Conservation (phyloP, 306 rosid genomes). For the Cicer yamashitae region DNA sequence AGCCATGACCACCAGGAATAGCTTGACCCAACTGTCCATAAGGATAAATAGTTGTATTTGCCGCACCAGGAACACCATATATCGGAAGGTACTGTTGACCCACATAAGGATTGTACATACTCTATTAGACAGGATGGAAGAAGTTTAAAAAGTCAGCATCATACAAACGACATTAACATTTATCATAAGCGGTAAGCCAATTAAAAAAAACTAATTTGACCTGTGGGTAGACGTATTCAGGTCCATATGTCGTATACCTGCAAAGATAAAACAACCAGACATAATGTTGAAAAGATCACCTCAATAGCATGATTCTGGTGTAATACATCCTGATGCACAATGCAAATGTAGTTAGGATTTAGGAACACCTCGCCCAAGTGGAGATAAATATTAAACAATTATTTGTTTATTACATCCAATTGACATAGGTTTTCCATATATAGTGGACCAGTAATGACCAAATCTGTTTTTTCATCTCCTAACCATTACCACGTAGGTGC, state of each 20-base stretch:
- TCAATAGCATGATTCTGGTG: constrained; percentile 49
- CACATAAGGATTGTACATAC: constrained; percentile 68
- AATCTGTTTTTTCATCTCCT: constrained; percentile 29
- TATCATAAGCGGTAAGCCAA: constrained; percentile 42
- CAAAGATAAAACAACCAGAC: constrained; percentile 55
- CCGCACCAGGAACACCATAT: constrained; percentile 84
- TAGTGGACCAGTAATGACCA: constrained; percentile 34
- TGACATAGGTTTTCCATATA: constrained; percentile 37
- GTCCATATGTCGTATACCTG: constrained; percentile 91
- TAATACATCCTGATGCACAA: constrained; percentile 51
- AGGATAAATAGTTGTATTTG: constrained; percentile 68
- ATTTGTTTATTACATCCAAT: constrained; percentile 27
- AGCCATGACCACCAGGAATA: constrained; percentile 78
- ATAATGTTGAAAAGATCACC: constrained; percentile 50
- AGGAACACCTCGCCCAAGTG: constrained; percentile 38
- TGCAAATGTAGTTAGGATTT: constrained; percentile 49
- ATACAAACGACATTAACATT: constrained; percentile 20
- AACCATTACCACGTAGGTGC: constrained; percentile 41
- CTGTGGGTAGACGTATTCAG: constrained; percentile 84
- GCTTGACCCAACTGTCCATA: constrained; percentile 87
- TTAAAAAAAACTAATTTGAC: constrained; percentile 48
- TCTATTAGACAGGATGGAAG: constrained; percentile 50
- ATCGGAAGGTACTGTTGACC: constrained; percentile 91
- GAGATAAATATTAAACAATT: constrained; percentile 38
- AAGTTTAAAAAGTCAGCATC: constrained; percentile 46